These are phyloP conservation scores for Rhizopus sp. DNA, from an alignment of 371 early-diverging fungal genomes.

Conservation along the genomic window DNA sequence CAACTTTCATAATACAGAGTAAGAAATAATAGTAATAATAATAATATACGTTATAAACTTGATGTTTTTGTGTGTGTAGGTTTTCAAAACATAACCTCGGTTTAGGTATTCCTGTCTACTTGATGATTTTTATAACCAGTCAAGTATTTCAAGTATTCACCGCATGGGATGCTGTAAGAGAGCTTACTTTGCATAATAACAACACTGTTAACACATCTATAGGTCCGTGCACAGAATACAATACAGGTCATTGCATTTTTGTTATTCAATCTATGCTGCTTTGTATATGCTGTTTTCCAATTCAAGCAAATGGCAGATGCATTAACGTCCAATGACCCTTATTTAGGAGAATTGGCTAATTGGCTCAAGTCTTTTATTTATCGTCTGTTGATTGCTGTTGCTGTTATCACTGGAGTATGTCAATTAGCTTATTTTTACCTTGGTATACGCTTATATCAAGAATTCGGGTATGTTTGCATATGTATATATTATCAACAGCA, in stretches of 20 bases:
- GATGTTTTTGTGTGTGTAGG: no score
- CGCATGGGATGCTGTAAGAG: slow-evolving; percentile 77
- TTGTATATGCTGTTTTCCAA: slow-evolving; percentile 80
- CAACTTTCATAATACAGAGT: slow-evolving; percentile 49
- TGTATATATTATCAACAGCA: neutral
- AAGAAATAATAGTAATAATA: slow-evolving; percentile 2
- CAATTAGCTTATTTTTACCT: slow-evolving; percentile 43
- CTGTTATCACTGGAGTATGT: slow-evolving; percentile 49
- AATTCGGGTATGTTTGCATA: slow-evolving; percentile 68
- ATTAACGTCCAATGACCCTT: slow-evolving; percentile 12
- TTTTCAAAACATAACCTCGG: slow-evolving; percentile 27
- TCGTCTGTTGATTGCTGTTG: slow-evolving; percentile 40
- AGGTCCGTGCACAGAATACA: slow-evolving; percentile 83
- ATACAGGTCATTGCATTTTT: slow-evolving; percentile 87
- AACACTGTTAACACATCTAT: slow-evolving; percentile 9
- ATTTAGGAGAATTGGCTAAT: slow-evolving; percentile 13
- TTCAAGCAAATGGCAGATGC: slow-evolving; percentile 51
- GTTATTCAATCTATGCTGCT: slow-evolving; percentile 76
- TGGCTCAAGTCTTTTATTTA: slow-evolving; percentile 24
- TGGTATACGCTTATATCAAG: slow-evolving; percentile 69
- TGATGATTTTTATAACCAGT: slow-evolving; percentile 75
- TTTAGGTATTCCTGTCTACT: slow-evolving; percentile 69
- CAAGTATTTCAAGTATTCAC: slow-evolving; percentile 74
- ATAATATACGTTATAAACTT: neutral
- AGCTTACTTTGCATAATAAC: neutral